Percentiles rank a stretch among this genome's conserved stretches.
phyloP scores from a whole-genome alignment of 2,329 filamentous ascomycete genomes.

The Pseudogymnoascus sp. region DNA sequence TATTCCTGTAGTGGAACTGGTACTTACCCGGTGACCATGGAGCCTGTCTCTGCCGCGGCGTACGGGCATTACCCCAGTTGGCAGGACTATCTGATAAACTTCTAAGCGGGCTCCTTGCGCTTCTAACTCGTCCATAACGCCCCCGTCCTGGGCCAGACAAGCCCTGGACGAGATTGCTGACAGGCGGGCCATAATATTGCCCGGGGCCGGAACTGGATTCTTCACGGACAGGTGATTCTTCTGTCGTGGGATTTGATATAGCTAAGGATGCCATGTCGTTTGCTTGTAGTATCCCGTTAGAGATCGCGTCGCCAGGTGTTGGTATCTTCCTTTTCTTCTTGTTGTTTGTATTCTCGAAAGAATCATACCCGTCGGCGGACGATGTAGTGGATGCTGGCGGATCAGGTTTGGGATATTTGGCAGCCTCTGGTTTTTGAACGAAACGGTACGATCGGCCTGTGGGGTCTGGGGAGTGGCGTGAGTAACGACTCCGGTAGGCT shows the following conservation, averaged over 20 bases:
- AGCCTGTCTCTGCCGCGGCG: conserved; percentile 27
- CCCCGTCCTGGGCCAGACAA: conserved; percentile 82
- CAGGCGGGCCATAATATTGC: conserved; percentile 47
- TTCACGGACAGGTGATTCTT: conserved; percentile 40
- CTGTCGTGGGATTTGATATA: conserved; percentile 39
- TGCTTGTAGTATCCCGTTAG: conserved; percentile 41
- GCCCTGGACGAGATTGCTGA: conserved; percentile 53
- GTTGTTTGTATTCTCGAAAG: conserved; percentile 97
- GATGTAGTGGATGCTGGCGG: conserved; percentile 63
- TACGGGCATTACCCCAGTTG: conserved; percentile 30
- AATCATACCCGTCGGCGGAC: conserved; percentile 84
- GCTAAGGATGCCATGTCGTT: conserved; percentile 60
- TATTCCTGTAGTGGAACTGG: conserved; percentile 10
- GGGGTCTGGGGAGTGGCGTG: conserved; percentile 43
- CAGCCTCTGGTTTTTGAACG: conserved; percentile 39
- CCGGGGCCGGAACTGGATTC: conserved; percentile 35
- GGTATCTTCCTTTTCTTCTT: conserved; percentile 99
- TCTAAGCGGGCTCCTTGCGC: conserved; percentile 56
- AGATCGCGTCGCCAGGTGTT: conserved; percentile 65
- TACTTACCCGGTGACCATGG: conserved; percentile 29
- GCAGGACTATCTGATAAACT: conserved; percentile 47
- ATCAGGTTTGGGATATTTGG: conserved; percentile 42
- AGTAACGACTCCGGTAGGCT: conserved; percentile 31
- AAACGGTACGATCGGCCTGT: conserved; percentile 38
- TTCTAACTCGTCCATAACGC: conserved; percentile 64